Conservation (phyloP, 345 rosid species). For the Toxicodendron radicans region DNA sequence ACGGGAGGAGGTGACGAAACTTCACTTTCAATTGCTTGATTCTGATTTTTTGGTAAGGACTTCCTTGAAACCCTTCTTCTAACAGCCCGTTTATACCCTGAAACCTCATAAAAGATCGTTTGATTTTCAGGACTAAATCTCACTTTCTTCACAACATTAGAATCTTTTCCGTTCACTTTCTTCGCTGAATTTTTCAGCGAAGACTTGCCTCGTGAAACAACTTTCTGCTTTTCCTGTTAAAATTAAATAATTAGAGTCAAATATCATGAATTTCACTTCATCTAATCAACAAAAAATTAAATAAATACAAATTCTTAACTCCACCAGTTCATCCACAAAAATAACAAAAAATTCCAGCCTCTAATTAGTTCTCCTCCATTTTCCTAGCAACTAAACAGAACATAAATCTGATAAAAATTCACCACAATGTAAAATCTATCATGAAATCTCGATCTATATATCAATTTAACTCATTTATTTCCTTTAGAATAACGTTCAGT, state of each 20-base stretch:
- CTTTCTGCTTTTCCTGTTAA: constrained; percentile 29
- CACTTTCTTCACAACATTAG: constrained; percentile 45
- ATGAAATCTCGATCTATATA: neutral
- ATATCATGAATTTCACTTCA: neutral
- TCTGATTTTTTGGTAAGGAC: neutral
- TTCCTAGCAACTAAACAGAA: neutral
- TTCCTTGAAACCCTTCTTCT: constrained; percentile 18
- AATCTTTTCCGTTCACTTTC: constrained; percentile 9
- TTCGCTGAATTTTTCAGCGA: neutral
- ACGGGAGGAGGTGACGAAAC: constrained; percentile 4
- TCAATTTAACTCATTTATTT: neutral
- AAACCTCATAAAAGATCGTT: constrained; percentile 40
- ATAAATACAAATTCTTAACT: neutral
- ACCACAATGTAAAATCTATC: neutral
- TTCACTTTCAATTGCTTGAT: constrained; percentile 2
- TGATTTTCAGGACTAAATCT: constrained; percentile 57
- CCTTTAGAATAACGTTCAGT: neutral
- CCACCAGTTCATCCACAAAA: neutral
- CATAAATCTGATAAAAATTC: neutral
- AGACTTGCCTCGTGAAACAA: neutral
- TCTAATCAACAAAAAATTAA: neutral
- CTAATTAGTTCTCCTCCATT: neutral
- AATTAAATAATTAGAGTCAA: neutral
- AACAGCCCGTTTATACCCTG: constrained; percentile 22
- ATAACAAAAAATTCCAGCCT: neutral